phyloP scores from a whole-genome alignment of 305 asterid genomes.

The Fraxinus greggii region DNA sequence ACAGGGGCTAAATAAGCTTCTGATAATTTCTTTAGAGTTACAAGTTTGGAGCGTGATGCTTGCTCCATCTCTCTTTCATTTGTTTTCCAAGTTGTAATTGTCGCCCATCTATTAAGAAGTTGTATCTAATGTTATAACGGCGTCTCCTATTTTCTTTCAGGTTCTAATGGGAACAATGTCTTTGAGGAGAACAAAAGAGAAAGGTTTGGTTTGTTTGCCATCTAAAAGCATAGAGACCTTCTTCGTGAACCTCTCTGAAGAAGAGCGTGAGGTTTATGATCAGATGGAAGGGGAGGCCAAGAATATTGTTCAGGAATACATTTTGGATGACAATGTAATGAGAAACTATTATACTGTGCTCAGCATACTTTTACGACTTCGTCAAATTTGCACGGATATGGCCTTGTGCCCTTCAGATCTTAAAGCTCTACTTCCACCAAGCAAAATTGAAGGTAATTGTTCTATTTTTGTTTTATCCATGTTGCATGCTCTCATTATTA shows the following conservation, averaged over 20 bases:
- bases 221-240: slow-evolving; percentile 65
- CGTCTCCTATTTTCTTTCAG: slow-evolving; percentile 34
- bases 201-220: slow-evolving; percentile 65
- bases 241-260: slow-evolving; percentile 63
- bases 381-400: slow-evolving; percentile 75
- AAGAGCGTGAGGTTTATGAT: slow-evolving; percentile 82
- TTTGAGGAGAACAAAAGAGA: slow-evolving; percentile 88
- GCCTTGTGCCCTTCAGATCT: slow-evolving; percentile 77
- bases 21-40: slow-evolving; percentile 2
- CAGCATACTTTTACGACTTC: slow-evolving; percentile 80
- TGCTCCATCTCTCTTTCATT: neutral
- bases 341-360: slow-evolving; percentile 65
- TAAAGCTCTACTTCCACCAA: slow-evolving; percentile 54
- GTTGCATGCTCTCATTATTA: neutral
- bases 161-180: slow-evolving; percentile 80
- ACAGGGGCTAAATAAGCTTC: neutral
- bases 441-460: slow-evolving; percentile 70
- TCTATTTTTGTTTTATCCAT: neutral
- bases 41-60: neutral
- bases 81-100: slow-evolving; percentile 2
- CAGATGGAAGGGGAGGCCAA: slow-evolving; percentile 82
- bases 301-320: slow-evolving; percentile 50
- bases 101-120: slow-evolving; percentile 7
- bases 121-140: neutral
- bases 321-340: slow-evolving; percentile 42